These are phyloP conservation scores for Coemansia sp. DNA, from an alignment of 192 early-diverging fungal genomes.

Conservation along the genomic window DNA sequence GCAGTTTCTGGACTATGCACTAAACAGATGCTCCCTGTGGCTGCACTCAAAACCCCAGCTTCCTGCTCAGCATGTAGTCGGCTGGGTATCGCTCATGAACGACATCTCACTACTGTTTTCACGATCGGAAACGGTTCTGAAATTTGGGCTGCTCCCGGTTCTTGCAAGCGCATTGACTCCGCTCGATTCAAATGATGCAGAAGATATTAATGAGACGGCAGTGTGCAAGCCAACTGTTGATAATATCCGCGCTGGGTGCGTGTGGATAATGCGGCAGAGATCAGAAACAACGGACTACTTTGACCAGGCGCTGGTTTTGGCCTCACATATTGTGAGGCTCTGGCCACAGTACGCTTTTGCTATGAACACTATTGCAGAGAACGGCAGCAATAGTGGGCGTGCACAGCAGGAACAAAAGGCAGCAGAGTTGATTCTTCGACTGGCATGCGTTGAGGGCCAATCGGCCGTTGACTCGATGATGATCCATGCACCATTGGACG, in stretches of 20 bases:
- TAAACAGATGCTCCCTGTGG: conserved; percentile 30
- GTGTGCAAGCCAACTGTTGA: conserved; percentile 10
- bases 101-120: conserved; percentile 12
- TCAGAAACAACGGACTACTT: conserved; percentile 23
- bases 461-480: conserved; percentile 46
- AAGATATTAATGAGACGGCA: neutral
- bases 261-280: conserved; percentile 34
- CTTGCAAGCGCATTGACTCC: conserved; percentile 44
- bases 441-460: conserved; percentile 47
- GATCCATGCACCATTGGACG: conserved; percentile 19
- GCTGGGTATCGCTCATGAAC: conserved; percentile 20
- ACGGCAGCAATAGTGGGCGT: neutral
- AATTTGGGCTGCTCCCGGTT: conserved; percentile 33
- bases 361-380: neutral
- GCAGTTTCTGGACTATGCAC: conserved; percentile 28
- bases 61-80: neutral
- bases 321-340: conserved; percentile 39
- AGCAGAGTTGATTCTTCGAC: conserved; percentile 31
- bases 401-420: neutral
- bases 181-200: conserved; percentile 17
- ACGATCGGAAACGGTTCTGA: neutral
- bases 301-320: conserved; percentile 46
- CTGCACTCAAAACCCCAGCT: neutral
- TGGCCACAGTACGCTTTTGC: conserved; percentile 35
- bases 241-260: conserved; percentile 29